These are phyloP conservation scores for Torulaspora maleeae DNA, from an alignment of 805 yeast genomes.

Conservation along the genomic window DNA sequence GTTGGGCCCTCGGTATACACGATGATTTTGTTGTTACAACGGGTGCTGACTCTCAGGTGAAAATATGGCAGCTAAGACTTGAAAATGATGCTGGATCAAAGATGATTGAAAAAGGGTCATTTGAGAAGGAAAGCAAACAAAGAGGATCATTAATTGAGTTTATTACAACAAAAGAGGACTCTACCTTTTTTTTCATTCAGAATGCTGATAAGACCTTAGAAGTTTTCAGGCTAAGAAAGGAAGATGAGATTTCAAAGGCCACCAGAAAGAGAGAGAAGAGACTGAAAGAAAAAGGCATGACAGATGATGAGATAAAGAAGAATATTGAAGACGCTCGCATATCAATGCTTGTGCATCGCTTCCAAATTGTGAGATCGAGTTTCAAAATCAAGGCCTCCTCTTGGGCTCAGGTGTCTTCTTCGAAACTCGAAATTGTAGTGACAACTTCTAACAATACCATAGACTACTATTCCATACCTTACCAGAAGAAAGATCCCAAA, in stretches of 20 bases:
- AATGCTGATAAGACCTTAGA: constrained; percentile 80
- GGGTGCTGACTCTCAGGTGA: constrained; percentile 76
- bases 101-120: constrained; percentile 55
- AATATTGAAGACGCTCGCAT: constrained; percentile 46
- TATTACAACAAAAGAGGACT: constrained; percentile 25
- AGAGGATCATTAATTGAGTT: constrained; percentile 62
- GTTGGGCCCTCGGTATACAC: constrained; percentile 73
- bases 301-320: constrained; percentile 53
- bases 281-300: constrained; percentile 62
- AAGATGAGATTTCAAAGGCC: constrained; percentile 75
- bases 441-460: constrained; percentile 71
- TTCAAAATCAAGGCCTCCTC: constrained; percentile 60
- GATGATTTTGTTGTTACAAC: constrained; percentile 55
- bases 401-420: constrained; percentile 52
- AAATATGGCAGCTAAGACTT: constrained; percentile 74
- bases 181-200: constrained; percentile 55
- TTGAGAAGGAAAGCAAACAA: constrained; percentile 72
- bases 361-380: constrained; percentile 58
- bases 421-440: constrained; percentile 55
- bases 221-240: constrained; percentile 67
- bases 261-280: constrained; percentile 72
- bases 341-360: constrained; percentile 61
- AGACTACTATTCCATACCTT: constrained; percentile 64
- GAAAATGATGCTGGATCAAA: constrained; percentile 47
- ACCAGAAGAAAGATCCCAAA: constrained; percentile 46